These are phyloP conservation scores for Eucalyptus cloeziana DNA, from an alignment of 345 rosid species.

Conservation along the genomic window DNA sequence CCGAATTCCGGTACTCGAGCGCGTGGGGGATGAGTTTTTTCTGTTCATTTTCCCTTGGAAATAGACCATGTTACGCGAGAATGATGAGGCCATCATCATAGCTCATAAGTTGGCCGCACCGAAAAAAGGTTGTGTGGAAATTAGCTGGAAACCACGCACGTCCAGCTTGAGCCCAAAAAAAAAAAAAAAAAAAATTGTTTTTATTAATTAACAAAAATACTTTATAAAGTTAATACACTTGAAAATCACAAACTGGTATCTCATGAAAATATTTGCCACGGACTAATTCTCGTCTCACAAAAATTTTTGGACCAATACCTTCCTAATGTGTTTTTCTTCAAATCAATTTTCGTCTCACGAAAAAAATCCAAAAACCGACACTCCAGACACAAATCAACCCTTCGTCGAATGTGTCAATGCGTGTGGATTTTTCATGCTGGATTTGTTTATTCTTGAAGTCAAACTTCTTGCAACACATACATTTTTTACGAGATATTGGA, in stretches of 20 bases:
- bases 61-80: not conserved
- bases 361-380: rapidly evolving
- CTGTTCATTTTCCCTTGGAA: not conserved
- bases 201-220: not conserved
- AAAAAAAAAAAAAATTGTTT: not conserved
- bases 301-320: rapidly evolving
- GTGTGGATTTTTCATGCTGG: rapidly evolving
- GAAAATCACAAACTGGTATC: not conserved
- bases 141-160: slow-evolving; percentile 4
- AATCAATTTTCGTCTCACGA: rapidly evolving
- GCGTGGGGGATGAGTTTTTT: not conserved
- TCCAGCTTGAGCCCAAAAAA: not conserved
- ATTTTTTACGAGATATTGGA: not conserved
- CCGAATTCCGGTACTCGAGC: not conserved
- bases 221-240: not conserved
- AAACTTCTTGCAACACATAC: rapidly evolving
- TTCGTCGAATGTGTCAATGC: rapidly evolving
- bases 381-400: rapidly evolving
- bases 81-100: not conserved
- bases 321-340: rapidly evolving
- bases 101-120: not conserved
- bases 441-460: not conserved
- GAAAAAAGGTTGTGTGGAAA: not conserved
- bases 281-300: rapidly evolving
- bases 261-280: not conserved